A percentile compares a stretch with the other conserved stretches of the same genome.
phyloP scores from a whole-genome alignment of 2,329 filamentous ascomycete species.

The Xylaria sp. region DNA sequence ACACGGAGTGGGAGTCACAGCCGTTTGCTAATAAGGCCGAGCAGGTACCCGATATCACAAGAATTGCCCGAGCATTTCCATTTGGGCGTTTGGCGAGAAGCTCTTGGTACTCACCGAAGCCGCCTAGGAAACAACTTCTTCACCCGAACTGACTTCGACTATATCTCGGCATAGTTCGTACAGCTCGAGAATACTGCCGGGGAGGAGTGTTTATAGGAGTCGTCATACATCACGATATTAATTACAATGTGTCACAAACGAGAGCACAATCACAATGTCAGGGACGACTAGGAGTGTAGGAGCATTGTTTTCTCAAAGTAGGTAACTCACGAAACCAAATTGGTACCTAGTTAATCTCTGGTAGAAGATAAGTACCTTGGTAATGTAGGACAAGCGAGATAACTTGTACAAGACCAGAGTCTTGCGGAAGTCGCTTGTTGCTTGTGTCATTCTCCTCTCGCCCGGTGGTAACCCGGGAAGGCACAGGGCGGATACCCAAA shows the following conservation, averaged over 20 bases:
- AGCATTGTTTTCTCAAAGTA: not conserved
- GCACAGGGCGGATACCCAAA: not conserved
- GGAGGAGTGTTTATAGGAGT: not conserved
- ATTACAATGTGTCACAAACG: not conserved
- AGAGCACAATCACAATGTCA: not conserved
- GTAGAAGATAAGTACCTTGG: not conserved
- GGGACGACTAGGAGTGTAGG: not conserved
- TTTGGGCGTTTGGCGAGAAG: slow-evolving; percentile 28
- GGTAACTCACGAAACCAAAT: not conserved
- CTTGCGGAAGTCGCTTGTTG: slow-evolving; percentile 21
- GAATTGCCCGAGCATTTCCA: slow-evolving; percentile 10
- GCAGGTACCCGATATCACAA: slow-evolving; percentile 20
- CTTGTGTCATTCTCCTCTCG: too few species aligned
- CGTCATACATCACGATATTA: not conserved
- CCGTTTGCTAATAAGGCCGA: slow-evolving; percentile 20
- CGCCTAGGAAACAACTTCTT: not conserved
- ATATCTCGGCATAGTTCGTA: not conserved
- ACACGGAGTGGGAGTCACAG: slow-evolving; percentile 23
- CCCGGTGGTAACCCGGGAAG: slow-evolving; percentile 3
- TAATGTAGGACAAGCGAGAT: not conserved
- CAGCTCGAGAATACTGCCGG: not conserved
- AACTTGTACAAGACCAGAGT: slow-evolving; percentile 4
- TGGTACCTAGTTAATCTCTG: too few species aligned
- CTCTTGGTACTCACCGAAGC: slow-evolving; percentile 32
- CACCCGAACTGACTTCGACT: not conserved